phyloP scores from a whole-genome alignment of 345 rosid genomes.

The Syzygium jambos region DNA sequence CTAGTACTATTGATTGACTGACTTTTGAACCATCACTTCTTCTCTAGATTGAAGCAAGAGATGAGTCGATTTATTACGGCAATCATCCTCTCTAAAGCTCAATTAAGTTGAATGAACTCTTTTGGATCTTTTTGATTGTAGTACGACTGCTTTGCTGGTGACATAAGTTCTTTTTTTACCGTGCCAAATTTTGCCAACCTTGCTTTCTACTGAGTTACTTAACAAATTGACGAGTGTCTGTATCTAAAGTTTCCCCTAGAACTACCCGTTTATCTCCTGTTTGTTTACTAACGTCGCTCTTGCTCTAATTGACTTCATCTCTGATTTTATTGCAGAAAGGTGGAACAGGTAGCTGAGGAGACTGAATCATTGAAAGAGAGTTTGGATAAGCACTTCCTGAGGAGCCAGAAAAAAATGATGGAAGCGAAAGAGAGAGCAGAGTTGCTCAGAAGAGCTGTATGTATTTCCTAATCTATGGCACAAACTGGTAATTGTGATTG shows the following conservation, averaged over 20 bases:
- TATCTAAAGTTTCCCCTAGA: neutral
- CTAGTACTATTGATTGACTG: neutral
- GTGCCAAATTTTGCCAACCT: neutral
- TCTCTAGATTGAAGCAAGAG: neutral
- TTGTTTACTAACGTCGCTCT: neutral
- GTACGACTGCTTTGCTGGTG: neutral
- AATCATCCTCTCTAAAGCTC: neutral
- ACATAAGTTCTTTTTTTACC: neutral
- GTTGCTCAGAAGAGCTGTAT: conserved; percentile 68
- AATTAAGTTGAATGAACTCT: neutral
- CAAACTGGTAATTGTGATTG: neutral
- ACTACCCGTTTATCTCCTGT: neutral
- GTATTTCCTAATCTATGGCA: neutral
- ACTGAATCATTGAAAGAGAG: conserved; percentile 73
- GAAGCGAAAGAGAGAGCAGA: conserved; percentile 90
- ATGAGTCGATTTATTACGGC: neutral
- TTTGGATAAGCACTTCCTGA: conserved; percentile 49
- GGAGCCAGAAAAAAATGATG: conserved; percentile 60
- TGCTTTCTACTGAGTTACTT: neutral
- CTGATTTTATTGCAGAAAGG: conserved; percentile 35
- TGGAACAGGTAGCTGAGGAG: conserved; percentile 86
- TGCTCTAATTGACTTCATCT: neutral
- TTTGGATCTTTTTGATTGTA: neutral
- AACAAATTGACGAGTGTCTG: neutral
- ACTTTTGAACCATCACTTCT: neutral